A percentile compares a stretch with the other conserved stretches of the same genome.
phyloP scores from a whole-genome alignment of 495 filamentous ascomycete species.

The Talaromyces thailandensis region DNA sequence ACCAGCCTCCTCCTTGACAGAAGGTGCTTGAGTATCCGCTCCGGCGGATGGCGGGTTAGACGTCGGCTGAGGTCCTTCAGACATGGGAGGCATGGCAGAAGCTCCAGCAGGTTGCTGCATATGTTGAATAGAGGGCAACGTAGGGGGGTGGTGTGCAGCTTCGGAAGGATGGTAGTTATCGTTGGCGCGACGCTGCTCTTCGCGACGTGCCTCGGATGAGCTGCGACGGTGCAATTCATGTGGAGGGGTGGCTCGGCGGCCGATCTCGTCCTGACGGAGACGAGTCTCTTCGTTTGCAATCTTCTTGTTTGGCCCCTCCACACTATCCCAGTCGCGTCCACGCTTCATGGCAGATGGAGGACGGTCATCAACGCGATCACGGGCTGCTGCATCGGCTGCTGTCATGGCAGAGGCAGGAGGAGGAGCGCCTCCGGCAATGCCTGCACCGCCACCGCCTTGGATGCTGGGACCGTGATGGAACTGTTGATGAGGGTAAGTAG shows the following conservation, averaged over 20 bases:
- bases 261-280: slow-evolving; percentile 70
- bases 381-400: slow-evolving; percentile 67
- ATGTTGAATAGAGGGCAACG: slow-evolving; percentile 61
- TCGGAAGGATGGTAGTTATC: slow-evolving; percentile 85
- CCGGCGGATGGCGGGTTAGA: slow-evolving; percentile 53
- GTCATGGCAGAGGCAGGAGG: slow-evolving; percentile 62
- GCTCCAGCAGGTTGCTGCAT: slow-evolving; percentile 47
- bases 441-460: slow-evolving; percentile 56
- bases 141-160: slow-evolving; percentile 76
- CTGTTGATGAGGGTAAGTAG: slow-evolving; percentile 70
- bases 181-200: slow-evolving; percentile 60
- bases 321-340: slow-evolving; percentile 79
- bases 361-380: slow-evolving; percentile 70
- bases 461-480: slow-evolving; percentile 64
- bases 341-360: slow-evolving; percentile 75
- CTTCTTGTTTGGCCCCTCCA: slow-evolving; percentile 71
- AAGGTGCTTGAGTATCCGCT: slow-evolving; percentile 30
- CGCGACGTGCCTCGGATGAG: slow-evolving; percentile 65
- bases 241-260: slow-evolving; percentile 67
- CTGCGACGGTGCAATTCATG: slow-evolving; percentile 63
- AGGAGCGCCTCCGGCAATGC: slow-evolving; percentile 70
- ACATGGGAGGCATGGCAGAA: slow-evolving; percentile 46
- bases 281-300: slow-evolving; percentile 79
- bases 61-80: slow-evolving; percentile 44
- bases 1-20: slow-evolving; percentile 35